Evolutionary conservation across 495 filamentous ascomycete genomes (phyloP).

Genomic region (Hypoxylon cercidicola): DNA sequence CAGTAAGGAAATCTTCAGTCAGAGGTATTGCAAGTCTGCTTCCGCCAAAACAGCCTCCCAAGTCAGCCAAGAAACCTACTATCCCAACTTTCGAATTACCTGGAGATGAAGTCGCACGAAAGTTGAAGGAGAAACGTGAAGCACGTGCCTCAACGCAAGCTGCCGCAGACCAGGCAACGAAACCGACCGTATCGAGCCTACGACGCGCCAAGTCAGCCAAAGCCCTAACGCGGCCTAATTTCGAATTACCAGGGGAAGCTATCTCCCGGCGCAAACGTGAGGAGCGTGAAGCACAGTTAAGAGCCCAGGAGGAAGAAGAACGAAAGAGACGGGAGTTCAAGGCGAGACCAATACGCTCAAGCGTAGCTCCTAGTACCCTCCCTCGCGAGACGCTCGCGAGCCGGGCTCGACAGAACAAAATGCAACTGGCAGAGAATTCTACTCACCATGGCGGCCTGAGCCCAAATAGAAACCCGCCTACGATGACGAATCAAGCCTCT

Average conservation of each 20-base stretch:
- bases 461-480: constrained; percentile 30
- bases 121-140: constrained; percentile 64
- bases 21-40: constrained; percentile 55
- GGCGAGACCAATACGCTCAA: constrained; percentile 66
- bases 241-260: constrained; percentile 78
- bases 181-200: constrained; percentile 48
- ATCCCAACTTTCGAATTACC: constrained; percentile 75
- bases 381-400: constrained; percentile 67
- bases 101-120: constrained; percentile 75
- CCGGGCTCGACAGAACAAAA: constrained; percentile 64
- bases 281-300: constrained; percentile 70
- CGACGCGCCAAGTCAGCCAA: constrained; percentile 66
- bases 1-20: constrained; percentile 37
- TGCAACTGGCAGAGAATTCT: constrained; percentile 43
- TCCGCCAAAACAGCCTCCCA: constrained; percentile 56
- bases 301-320: constrained; percentile 68
- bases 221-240: constrained; percentile 68
- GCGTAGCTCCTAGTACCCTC: constrained; percentile 47
- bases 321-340: constrained; percentile 70
- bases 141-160: constrained; percentile 55
- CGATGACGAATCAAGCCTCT: constrained; percentile 7
- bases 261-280: constrained; percentile 75
- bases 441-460: constrained; percentile 4
- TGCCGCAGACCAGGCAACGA: constrained; percentile 47
- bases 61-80: constrained; percentile 71